Percentiles rank a stretch among this genome's conserved stretches.
Evolutionary conservation across 805 yeast species (phyloP).

Genomic region (Tetrapisispora arboricola): DNA sequence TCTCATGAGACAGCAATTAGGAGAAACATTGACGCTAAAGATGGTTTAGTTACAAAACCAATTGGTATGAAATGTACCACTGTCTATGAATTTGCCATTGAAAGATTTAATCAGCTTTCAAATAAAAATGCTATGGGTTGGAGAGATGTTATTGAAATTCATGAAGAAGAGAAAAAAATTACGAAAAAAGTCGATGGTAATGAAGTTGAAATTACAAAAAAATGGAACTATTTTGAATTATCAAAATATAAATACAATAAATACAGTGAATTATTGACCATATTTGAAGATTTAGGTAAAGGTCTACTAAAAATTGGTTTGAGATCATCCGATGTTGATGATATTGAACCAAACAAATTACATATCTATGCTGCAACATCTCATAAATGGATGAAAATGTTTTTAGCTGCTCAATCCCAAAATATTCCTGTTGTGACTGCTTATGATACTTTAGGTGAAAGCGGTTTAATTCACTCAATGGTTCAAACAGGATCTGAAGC

Average conservation of each 20-base stretch:
- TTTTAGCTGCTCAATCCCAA: slow-evolving; percentile 68
- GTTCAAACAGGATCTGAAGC: slow-evolving; percentile 70
- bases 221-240: slow-evolving; percentile 78
- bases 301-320: slow-evolving; percentile 73
- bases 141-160: slow-evolving; percentile 66
- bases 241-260: slow-evolving; percentile 59
- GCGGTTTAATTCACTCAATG: slow-evolving; percentile 78
- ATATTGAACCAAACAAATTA: slow-evolving; percentile 40
- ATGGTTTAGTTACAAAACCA: slow-evolving; percentile 46
- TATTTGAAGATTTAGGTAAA: slow-evolving; percentile 49
- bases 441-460: slow-evolving; percentile 87
- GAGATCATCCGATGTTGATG: slow-evolving; percentile 38
- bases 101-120: slow-evolving; percentile 49
- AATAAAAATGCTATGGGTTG: slow-evolving; percentile 55
- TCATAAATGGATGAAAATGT: slow-evolving; percentile 86
- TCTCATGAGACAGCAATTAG: slow-evolving; percentile 78
- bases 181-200: slow-evolving; percentile 74
- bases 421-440: slow-evolving; percentile 90
- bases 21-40: slow-evolving; percentile 42
- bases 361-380: slow-evolving; percentile 87
- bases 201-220: slow-evolving; percentile 60
- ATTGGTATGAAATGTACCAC: slow-evolving; percentile 53
- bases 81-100: slow-evolving; percentile 58
- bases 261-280: slow-evolving; percentile 44
- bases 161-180: slow-evolving; percentile 64